Evolutionary conservation across 176 grass and related monocot genomes (phyloP), one percentile per base, ranked within the genome.

Genomic region (Zoysia pacifica): DNA sequence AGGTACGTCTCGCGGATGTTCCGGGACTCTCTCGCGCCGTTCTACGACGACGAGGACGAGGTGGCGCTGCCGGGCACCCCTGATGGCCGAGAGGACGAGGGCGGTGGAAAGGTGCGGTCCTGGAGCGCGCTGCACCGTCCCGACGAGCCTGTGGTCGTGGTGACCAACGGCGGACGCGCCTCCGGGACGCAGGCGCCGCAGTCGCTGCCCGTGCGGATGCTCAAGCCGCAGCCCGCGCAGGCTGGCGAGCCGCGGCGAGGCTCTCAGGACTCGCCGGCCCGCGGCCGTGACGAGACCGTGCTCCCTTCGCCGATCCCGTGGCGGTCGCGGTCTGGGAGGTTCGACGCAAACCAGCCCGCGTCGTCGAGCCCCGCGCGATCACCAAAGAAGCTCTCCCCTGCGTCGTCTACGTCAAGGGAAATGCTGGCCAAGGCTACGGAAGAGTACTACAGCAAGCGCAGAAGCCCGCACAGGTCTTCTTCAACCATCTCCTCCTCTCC

Each of bases 231-330:
- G 38, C 19, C 47, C 41, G 75, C 28, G 62, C 72, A 18, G 13
- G 48, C 55, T 64, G 49, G 47, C 42, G 77, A 35, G 2, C 69
- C 39, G 20, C 62, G 67, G 3, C 39, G 54, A 9, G 64, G 42
- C 38, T 62, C 67, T 12, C 79, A 53, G 11, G 76, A 77, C 42
- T 6, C 56, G 6, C 42, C 56, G 20, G 8, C 54, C 44, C 15
- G 44, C 53, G 67, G 4, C 68, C 68, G 46, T 5, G 64, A 70
- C 5, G 82, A 73, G 5, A 76, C 78, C 47, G 96, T 93, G 73
- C 92, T 95, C 35, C 93, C 84, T 39, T 99, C 96, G 76, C 96
- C 96, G 49, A 93, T 93, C 78, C 96, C 96, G 79, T 99, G 96
- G 96, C 62, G 75, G 13, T 91, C 90, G 20, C 79, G 90, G 14